These are phyloP conservation scores for Emmonsia crescens DNA, from an alignment of 2,329 filamentous ascomycete genomes.

Conservation along the genomic window DNA sequence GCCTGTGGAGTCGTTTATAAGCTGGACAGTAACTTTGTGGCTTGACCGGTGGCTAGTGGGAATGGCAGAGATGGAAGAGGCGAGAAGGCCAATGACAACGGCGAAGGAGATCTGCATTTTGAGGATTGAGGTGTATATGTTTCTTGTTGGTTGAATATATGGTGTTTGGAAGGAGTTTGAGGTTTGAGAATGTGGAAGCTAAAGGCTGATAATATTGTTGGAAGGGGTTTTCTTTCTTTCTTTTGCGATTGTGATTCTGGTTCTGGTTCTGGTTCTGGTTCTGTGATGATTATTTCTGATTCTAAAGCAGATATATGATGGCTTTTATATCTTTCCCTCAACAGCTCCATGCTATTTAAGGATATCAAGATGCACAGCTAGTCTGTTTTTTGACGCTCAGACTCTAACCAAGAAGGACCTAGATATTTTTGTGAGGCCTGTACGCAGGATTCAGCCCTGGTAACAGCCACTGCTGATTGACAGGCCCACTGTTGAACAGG, in stretches of 20 bases:
- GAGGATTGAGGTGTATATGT: background rate
- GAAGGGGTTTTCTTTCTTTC: background rate
- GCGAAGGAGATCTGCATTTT: slow-evolving; percentile 1
- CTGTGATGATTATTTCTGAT: background rate
- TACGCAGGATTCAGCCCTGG: background rate
- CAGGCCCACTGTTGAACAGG: background rate
- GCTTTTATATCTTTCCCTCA: background rate
- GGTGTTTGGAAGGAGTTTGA: background rate
- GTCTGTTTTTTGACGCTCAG: background rate
- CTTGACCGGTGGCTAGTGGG: background rate
- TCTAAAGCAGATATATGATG: background rate
- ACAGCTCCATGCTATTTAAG: background rate
- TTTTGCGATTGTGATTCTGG: background rate
- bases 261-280: background rate
- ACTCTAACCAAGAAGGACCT: background rate
- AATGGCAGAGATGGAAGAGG: background rate
- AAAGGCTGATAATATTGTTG: background rate
- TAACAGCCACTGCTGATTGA: background rate
- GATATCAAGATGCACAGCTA: background rate
- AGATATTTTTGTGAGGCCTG: background rate
- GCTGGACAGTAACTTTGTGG: background rate
- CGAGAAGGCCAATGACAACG: background rate
- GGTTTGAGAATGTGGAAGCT: background rate
- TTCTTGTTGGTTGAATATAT: background rate
- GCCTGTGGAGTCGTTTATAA: background rate